Percentiles rank a stretch among this genome's conserved stretches.
Evolutionary conservation across 345 rosid genomes (phyloP).

Genomic region (Euphorbia pulcherrima): DNA sequence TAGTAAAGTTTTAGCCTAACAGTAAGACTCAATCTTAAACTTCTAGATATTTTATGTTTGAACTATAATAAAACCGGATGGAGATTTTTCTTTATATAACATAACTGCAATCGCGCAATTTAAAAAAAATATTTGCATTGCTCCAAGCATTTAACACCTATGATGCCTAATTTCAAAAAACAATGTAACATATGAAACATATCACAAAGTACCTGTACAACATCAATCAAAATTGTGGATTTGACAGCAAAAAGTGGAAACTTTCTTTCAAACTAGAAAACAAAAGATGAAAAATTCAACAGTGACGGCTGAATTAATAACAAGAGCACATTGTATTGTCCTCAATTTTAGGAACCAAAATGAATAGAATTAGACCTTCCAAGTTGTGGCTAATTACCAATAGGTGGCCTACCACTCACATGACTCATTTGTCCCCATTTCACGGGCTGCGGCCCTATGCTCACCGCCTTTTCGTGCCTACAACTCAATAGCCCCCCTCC

Average conservation of each 20-base stretch:
- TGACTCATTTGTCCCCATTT: slow-evolving; percentile 33
- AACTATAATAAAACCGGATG: too few relatives aligned
- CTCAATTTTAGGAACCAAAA: slow-evolving; percentile 18
- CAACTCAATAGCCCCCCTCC: slow-evolving; percentile 53
- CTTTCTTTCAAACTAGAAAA: not conserved
- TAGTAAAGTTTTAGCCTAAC: too few relatives aligned
- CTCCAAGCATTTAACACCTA: too few relatives aligned
- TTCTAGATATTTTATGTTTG: too few relatives aligned
- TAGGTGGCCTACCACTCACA: slow-evolving; percentile 38
- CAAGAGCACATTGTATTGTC: not conserved
- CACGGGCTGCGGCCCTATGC: slow-evolving; percentile 57
- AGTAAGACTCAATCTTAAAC: too few relatives aligned
- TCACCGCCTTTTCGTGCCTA: slow-evolving; percentile 75
- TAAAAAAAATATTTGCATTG: too few relatives aligned
- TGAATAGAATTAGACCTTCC: slow-evolving; percentile 34
- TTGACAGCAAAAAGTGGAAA: not conserved
- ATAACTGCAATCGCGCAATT: too few relatives aligned
- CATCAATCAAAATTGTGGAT: too few relatives aligned
- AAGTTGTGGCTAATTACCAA: slow-evolving; percentile 31
- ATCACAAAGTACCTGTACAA: too few relatives aligned
- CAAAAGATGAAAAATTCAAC: not conserved
- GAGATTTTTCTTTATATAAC: too few relatives aligned
- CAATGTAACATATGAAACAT: too few relatives aligned
- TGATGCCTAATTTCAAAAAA: too few relatives aligned
- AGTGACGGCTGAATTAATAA: not conserved